Percentiles rank a stretch among this genome's conserved stretches.
phyloP scores from a whole-genome alignment of 768 basidiomycete genomes.

The Boletellus emodensis region DNA sequence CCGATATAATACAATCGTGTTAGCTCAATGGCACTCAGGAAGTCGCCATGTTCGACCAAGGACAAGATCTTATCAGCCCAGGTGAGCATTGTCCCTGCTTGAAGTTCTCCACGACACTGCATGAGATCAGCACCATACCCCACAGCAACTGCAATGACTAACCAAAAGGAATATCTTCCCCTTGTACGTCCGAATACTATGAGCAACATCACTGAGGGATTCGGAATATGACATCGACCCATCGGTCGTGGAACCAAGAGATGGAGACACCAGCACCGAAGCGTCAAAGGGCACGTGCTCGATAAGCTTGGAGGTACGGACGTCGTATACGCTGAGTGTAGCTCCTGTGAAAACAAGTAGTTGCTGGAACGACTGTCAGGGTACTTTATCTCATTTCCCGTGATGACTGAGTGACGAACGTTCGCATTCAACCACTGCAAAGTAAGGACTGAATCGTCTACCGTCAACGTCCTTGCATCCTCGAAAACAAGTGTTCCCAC shows the following conservation, averaged over 20 bases:
- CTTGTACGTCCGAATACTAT: conserved; percentile 79
- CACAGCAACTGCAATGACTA: conserved; percentile 26
- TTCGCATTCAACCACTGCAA: conserved; percentile 85
- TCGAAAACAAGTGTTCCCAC: conserved; percentile 64
- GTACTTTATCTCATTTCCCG: neutral
- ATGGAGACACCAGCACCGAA: conserved; percentile 51
- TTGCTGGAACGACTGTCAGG: conserved; percentile 48
- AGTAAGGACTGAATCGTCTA: conserved; percentile 60
- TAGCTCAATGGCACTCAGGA: conserved; percentile 85
- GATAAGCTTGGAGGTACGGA: conserved; percentile 49
- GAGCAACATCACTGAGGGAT: conserved; percentile 51
- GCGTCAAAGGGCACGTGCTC: conserved; percentile 62
- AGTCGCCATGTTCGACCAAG: conserved; percentile 81
- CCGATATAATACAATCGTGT: conserved; percentile 78
- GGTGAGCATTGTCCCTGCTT: conserved; percentile 81
- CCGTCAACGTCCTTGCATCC: conserved; percentile 55
- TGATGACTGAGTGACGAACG: conserved; percentile 54
- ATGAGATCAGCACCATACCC: conserved; percentile 5
- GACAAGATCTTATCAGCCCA: conserved; percentile 93
- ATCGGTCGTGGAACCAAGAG: conserved; percentile 43
- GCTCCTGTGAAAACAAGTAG: conserved; percentile 54
- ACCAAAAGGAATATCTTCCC: conserved; percentile 90
- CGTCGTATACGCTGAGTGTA: conserved; percentile 68
- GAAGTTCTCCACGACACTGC: conserved; percentile 61
- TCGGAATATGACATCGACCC: conserved; percentile 47